Conservation (phyloP, 1,139 yeast species). For the Candida frijolesensis region DNA sequence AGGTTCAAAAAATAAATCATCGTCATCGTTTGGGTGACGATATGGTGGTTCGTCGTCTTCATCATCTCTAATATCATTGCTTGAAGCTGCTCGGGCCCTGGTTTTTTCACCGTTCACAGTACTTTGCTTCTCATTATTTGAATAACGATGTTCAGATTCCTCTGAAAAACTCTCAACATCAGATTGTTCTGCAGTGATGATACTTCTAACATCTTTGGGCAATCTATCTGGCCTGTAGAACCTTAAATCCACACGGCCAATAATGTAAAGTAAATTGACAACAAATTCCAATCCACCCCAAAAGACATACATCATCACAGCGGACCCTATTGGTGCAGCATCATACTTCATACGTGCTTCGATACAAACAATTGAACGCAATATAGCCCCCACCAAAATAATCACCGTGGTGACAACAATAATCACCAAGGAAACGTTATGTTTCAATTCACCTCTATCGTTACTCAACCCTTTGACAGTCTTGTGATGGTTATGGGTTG, state of each 20-base stretch:
- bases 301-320: constrained; percentile 65
- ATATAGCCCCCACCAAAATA: constrained; percentile 58
- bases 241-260: constrained; percentile 70
- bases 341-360: constrained; percentile 30
- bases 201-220: constrained; percentile 40
- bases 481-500: constrained; percentile 46
- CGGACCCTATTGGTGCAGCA: constrained; percentile 26
- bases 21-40: constrained; percentile 8
- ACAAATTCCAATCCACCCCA: constrained; percentile 65
- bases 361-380: constrained; percentile 60
- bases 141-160: background rate
- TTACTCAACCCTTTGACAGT: constrained; percentile 47
- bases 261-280: constrained; percentile 55
- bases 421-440: constrained; percentile 49
- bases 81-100: background rate
- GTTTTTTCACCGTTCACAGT: background rate
- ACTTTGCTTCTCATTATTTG: constrained; percentile 1
- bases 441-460: constrained; percentile 50
- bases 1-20: constrained; percentile 4
- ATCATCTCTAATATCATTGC: background rate
- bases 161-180: constrained; percentile 12
- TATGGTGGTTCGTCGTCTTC: background rate
- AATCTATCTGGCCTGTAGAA: constrained; percentile 75
- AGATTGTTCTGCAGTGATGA: constrained; percentile 48
- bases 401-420: constrained; percentile 54